These are phyloP conservation scores for Fomitopsis serialis DNA, from an alignment of 768 basidiomycete species.

Conservation along the genomic window DNA sequence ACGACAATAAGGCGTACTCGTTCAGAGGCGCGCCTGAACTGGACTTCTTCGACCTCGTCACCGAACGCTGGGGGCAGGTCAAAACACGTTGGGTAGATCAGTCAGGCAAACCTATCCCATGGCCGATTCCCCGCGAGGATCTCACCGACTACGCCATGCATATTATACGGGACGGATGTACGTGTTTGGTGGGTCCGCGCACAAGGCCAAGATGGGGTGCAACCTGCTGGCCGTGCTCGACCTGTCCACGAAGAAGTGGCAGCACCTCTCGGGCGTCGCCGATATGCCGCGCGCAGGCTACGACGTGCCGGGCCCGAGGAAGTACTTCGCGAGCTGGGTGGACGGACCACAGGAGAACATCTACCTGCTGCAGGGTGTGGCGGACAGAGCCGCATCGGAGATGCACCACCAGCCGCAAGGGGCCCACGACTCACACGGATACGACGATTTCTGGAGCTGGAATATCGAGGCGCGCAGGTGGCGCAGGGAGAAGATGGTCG, in stretches of 20 bases:
- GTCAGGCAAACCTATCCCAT: conserved; percentile 5
- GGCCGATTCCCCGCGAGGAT: conserved; percentile 9
- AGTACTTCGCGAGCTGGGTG: conserved; percentile 31
- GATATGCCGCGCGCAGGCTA: conserved; percentile 13
- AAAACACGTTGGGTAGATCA: conserved; percentile 19
- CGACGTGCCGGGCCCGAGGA: conserved; percentile 29
- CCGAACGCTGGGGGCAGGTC: conserved; percentile 28
- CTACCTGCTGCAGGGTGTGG: conserved; percentile 31
- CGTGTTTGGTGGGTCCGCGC: conserved; percentile 33
- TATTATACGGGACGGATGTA: conserved; percentile 27
- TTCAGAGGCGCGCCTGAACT: conserved; percentile 27
- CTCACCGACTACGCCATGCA: conserved; percentile 12
- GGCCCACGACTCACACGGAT: conserved; percentile 15
- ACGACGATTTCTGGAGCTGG: conserved; percentile 35
- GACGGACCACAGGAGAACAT: conserved; percentile 24
- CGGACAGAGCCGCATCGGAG: conserved; percentile 26
- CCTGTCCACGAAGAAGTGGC: conserved; percentile 29
- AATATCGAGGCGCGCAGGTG: conserved; percentile 25
- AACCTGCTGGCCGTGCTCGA: conserved; percentile 35
- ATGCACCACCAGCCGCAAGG: conserved; percentile 23
- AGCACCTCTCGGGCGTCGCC: conserved; percentile 16
- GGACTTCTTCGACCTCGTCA: conserved; percentile 32
- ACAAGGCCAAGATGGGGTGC: conserved; percentile 25
- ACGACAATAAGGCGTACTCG: conserved; percentile 30
- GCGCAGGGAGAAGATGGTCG: conserved; percentile 27